Evolutionary conservation across 371 early-diverging fungal species (phyloP).

Genomic region (Dichotomocladium elegans): DNA sequence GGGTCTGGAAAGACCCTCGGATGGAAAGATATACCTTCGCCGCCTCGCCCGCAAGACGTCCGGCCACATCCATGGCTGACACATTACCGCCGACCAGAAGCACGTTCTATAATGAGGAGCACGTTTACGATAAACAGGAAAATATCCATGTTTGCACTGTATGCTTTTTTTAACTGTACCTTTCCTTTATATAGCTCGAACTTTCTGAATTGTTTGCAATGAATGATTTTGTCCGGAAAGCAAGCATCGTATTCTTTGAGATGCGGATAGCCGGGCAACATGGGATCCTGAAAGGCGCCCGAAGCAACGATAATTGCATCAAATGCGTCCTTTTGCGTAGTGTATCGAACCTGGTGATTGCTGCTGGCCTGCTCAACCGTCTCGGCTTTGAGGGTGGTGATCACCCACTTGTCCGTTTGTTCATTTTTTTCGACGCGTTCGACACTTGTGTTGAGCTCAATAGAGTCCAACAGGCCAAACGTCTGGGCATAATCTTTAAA

Average conservation of each 20-base stretch:
- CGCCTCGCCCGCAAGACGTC: slow-evolving; percentile 23
- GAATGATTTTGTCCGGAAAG: slow-evolving; percentile 22
- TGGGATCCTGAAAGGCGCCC: slow-evolving; percentile 29
- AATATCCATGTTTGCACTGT: background rate
- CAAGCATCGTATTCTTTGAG: slow-evolving; percentile 21
- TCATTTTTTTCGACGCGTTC: slow-evolving; percentile 14
- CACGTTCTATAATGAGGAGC: slow-evolving; percentile 26
- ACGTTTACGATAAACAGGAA: background rate
- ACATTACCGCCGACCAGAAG: slow-evolving; percentile 31
- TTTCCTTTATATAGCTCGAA: slow-evolving; percentile 29
- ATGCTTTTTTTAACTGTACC: slow-evolving; percentile 12
- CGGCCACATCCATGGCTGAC: slow-evolving; percentile 34
- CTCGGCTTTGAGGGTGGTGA: slow-evolving; percentile 2
- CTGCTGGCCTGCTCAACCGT: slow-evolving; percentile 7
- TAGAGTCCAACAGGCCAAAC: slow-evolving; percentile 18
- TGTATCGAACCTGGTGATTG: slow-evolving; percentile 8
- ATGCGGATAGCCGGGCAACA: slow-evolving; percentile 25
- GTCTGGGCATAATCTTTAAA: slow-evolving; percentile 21
- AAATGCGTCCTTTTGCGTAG: slow-evolving; percentile 25
- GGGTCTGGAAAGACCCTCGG: slow-evolving; percentile 11
- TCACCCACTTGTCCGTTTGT: background rate
- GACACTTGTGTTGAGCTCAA: slow-evolving; percentile 27
- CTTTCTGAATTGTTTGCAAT: slow-evolving; percentile 34
- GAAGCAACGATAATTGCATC: slow-evolving; percentile 40
- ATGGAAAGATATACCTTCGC: slow-evolving; percentile 26